Base-by-base conservation (phyloP, 495 filamentous ascomycete species). In the Bathelium albidoporum region DNA sequence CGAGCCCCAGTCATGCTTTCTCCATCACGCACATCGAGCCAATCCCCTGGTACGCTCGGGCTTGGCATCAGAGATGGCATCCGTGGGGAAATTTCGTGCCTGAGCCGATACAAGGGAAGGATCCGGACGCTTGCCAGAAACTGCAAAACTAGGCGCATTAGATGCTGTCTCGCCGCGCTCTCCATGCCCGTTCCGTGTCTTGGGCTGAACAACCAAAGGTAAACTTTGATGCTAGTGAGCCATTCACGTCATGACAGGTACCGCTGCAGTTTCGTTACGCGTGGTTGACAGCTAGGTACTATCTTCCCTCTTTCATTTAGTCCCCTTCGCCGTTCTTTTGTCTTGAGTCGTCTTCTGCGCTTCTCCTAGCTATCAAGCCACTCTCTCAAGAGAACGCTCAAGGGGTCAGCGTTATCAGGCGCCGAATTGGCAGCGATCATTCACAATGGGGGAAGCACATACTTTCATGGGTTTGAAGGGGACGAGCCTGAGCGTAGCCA, bases 391-490 rank as follows among this genome's bases (percentile, higher is more conserved):
- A 55, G 5, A 26, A 20, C 24, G 9, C 1, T 11, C 49, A 55
- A 29, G 49, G 24, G 1, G 12, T 0, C 9, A 29, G 22, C 49
- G 24, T 55, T 9, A 0, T 2, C 9, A 55, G 24, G 10, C 22
- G 20, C 49, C 34, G 24, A 55, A 16, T 28, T 24, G 9, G 20
- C 29, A 24, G 16, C 7, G 7, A 11, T 24, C 5, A 55, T 9
- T 55, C 49, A 55, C 49, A 55, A 55, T 55, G 49, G 20, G 22
- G 29, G 49, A 55, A 16, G 12, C 49, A 28, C 49, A 55, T 29
- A n/a, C 49, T 2, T 55, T 55, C 16, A 29, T 61, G 20, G 68
- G 68, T 24, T 36, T 69, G 2, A 65, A 65, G 0, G 68, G 68
- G 22, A 7, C 65, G 26, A 60, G 39, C 16, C 58, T 69, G n/a